Evolutionary conservation across 306 rosid genomes (phyloP), one percentile per base, ranked within the genome.

Genomic region (Cucurbita maxima): DNA sequence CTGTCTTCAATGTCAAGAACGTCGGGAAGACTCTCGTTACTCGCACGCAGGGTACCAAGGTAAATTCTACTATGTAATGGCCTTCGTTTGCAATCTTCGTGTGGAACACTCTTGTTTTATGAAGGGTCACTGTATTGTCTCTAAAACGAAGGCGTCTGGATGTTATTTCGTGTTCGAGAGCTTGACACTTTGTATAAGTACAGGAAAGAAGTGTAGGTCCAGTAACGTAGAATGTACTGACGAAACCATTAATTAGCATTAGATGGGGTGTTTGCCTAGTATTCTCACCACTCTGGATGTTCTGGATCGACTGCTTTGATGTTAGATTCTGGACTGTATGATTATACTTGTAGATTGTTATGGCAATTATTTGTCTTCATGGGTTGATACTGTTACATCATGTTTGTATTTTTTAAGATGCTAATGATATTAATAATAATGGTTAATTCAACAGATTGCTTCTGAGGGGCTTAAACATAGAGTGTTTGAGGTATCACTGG

Each of bases 1-100:
- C 92, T 1, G 67, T 94, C 37, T 91, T 94, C 82, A 81, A 66
- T 61, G 80, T 75, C 20, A 85, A 85, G 75, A 88, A 86, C 57
- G 96, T 94, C 0, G 99, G 99, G 18, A 94, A 94, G 40, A 94
- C 99, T 16, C 95, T 91, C 0, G 99, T 94, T 67, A 55, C 88
- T 47, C 94, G 99, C 37, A 94, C 99, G 8, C 99, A 94, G 88
- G 99, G 99, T 1, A 94, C 99, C 78, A 94, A 86, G 97, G 99
- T 90, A 70, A 0, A 66, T 68, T 68, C 5, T 18, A 7, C 43
- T 0, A 4, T 22, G 64, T 20, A 7, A 30, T 61, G 7, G 59
- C 54, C 2, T 1, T 19, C 20, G 9, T 44, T 66, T 18, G 30
- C 34, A 3, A 30, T 69, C 41, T n/a, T 34, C 1, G 3, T 4